phyloP scores from a whole-genome alignment of 805 yeast species.

The Starmerella davenportii region DNA sequence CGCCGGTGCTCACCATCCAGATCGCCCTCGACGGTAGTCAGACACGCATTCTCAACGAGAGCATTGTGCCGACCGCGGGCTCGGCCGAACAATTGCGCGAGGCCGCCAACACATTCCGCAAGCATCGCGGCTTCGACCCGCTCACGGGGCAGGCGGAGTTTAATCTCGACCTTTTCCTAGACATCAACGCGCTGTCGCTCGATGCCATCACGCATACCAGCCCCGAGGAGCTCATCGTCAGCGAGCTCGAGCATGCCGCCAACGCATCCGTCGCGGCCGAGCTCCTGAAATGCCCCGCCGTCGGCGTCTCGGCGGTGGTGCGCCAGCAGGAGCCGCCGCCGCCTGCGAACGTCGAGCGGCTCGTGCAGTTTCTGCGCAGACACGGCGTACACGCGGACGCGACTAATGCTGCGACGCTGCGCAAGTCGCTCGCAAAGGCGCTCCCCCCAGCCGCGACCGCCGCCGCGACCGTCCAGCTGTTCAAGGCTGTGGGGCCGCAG shows the following conservation, averaged over 20 bases:
- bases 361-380: conserved; percentile 49
- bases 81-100: not conserved
- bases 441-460: conserved; percentile 44
- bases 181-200: conserved; percentile 11
- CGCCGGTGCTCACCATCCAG: conserved; percentile 57
- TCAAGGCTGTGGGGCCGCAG: conserved; percentile 69
- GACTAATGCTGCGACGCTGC: conserved; percentile 49
- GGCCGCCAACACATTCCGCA: conserved; percentile 4
- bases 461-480: conserved; percentile 61
- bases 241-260: conserved; percentile 64
- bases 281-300: conserved; percentile 35
- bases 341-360: conserved; percentile 58
- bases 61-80: not conserved
- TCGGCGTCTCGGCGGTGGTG: conserved; percentile 68
- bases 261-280: conserved; percentile 75
- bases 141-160: not conserved
- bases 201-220: conserved; percentile 8
- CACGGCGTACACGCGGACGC: conserved; percentile 45
- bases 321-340: conserved; percentile 82
- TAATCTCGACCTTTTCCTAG: conserved; percentile 7
- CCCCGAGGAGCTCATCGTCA: conserved; percentile 34
- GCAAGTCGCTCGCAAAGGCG: conserved; percentile 48
- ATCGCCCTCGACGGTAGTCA: conserved; percentile 56
- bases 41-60: not conserved
- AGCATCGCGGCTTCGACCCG: conserved; percentile 2